Percentiles rank a stretch among this genome's conserved stretches.
phyloP scores from a whole-genome alignment of 805 yeast genomes.

The Dipodascopsis tothii region DNA sequence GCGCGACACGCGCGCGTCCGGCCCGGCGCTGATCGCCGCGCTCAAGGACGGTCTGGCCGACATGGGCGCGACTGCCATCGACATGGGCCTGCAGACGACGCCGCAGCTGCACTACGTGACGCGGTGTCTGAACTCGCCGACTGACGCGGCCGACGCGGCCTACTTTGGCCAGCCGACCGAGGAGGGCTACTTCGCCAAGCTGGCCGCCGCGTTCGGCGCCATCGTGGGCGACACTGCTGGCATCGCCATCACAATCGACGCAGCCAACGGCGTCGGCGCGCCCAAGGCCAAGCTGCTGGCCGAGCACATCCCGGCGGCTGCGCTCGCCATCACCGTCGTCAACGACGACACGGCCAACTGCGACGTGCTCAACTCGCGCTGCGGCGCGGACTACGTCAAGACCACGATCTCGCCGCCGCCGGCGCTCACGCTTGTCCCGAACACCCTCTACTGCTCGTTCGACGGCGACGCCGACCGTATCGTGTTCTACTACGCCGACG shows the following conservation, averaged over 20 bases:
- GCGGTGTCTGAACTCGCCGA: constrained; percentile 55
- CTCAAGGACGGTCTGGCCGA: constrained; percentile 55
- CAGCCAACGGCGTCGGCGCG: constrained; percentile 97
- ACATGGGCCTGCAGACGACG: constrained; percentile 74
- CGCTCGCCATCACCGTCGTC: constrained; percentile 38
- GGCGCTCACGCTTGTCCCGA: constrained; percentile 42
- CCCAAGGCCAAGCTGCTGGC: constrained; percentile 53
- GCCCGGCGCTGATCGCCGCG: constrained; percentile 55
- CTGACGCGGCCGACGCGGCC: constrained; percentile 26
- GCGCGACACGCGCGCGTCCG: constrained; percentile 82
- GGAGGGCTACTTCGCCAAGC: constrained; percentile 60
- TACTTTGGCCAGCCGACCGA: constrained; percentile 58
- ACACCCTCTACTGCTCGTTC: constrained; percentile 65
- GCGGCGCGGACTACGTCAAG: constrained; percentile 96
- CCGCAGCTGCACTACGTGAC: constrained; percentile 91
- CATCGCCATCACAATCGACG: constrained; percentile 57
- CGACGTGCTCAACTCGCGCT: constrained; percentile 55
- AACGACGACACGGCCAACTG: constrained; percentile 52
- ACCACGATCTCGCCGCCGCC: constrained; percentile 74
- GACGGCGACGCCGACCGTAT: constrained; percentile 98
- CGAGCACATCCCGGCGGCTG: constrained; percentile 34
- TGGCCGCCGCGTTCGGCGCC: constrained; percentile 46
- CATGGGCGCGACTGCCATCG: constrained; percentile 40
- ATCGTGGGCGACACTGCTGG: constrained; percentile 32
- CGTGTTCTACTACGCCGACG: constrained; percentile 51